Evolutionary conservation across 2,329 filamentous ascomycete species (phyloP).

Genomic region (Arthroderma sp.): DNA sequence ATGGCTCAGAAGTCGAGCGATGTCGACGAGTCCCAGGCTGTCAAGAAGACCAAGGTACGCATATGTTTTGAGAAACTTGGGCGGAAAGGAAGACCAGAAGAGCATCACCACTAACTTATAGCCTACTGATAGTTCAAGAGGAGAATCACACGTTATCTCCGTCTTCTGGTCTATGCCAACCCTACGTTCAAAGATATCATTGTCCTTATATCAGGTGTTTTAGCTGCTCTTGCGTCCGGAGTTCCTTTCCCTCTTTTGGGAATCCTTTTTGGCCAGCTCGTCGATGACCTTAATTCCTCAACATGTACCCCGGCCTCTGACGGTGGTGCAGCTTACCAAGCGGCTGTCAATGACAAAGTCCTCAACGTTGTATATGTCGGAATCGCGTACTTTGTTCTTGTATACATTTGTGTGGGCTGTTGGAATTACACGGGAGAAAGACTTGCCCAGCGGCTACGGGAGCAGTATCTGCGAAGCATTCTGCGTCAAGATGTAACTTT

Average conservation of each 20-base stretch:
- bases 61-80: no score
- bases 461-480: constrained; percentile 42
- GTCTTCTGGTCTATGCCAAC: constrained; percentile 10
- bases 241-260: constrained; percentile 21
- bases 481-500: constrained; percentile 41
- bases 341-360: constrained; percentile 41
- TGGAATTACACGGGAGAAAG: constrained; percentile 48
- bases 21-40: no score
- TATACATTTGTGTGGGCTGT: constrained; percentile 47
- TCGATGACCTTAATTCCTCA: constrained; percentile 19
- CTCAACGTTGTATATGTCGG: constrained; percentile 43
- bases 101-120: neutral
- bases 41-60: no score
- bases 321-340: constrained; percentile 20
- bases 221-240: constrained; percentile 18
- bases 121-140: neutral
- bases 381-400: constrained; percentile 43
- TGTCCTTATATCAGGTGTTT: constrained; percentile 12
- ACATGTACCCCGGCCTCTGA: constrained; percentile 9
- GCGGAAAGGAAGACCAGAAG: neutral
- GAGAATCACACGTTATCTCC: constrained; percentile 7
- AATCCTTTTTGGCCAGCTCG: constrained; percentile 20
- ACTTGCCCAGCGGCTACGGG: constrained; percentile 44
- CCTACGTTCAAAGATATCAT: constrained; percentile 10
- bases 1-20: no score